phyloP scores from a whole-genome alignment of 306 rosid genomes.

The Alnus glutinosa region DNA sequence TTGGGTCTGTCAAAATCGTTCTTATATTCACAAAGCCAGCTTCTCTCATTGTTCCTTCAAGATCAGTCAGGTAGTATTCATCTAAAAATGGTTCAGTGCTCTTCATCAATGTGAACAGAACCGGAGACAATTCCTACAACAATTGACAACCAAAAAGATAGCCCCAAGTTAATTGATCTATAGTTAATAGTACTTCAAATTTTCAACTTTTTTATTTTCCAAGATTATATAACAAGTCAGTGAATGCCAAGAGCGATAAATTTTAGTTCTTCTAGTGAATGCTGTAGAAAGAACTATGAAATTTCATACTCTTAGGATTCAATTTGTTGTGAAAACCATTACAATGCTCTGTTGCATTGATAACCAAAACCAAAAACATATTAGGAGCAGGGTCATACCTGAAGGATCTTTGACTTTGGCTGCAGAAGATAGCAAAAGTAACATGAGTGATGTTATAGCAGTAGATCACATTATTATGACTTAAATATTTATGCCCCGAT shows the following conservation, averaged over 20 bases:
- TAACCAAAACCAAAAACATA: constrained; percentile 15
- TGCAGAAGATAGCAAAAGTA: constrained; percentile 39
- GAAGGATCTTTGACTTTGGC: constrained; percentile 61
- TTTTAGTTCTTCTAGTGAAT: background rate
- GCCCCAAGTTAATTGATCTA: constrained; percentile 13
- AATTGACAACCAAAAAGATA: background rate
- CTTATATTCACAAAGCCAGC: constrained; percentile 52
- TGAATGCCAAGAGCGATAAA: background rate
- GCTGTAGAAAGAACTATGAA: background rate
- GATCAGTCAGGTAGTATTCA: constrained; percentile 61
- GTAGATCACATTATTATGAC: background rate
- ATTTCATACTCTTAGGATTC: background rate
- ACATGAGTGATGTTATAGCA: constrained; percentile 29
- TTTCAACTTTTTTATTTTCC: background rate
- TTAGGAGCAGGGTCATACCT: constrained; percentile 40
- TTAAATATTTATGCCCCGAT: background rate
- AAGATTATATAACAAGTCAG: background rate
- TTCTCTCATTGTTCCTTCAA: constrained; percentile 50
- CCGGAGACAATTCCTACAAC: constrained; percentile 59
- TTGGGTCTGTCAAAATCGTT: constrained; percentile 57
- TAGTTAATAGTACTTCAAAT: background rate
- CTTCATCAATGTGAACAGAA: constrained; percentile 57
- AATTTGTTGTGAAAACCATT: background rate
- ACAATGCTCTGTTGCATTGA: background rate
- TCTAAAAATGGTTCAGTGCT: constrained; percentile 69